Evolutionary conservation across 1,284 basidiomycete species (phyloP).

Genomic region (Trichosporon ovoides): DNA sequence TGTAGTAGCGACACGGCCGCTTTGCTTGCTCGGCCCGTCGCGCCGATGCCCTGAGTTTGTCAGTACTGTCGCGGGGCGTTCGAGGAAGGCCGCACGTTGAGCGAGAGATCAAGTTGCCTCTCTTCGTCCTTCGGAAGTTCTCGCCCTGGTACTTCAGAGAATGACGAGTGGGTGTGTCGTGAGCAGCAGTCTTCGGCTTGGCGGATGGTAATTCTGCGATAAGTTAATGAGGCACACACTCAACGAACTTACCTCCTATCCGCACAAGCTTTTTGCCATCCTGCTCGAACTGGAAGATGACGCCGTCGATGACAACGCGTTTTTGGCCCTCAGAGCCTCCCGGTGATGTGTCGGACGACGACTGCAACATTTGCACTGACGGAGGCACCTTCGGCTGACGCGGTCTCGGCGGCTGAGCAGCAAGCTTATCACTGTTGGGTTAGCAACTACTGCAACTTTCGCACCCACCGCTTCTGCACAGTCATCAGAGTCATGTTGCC

Average conservation of each 20-base stretch:
- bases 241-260: slow-evolving; percentile 35
- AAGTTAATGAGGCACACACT: not conserved
- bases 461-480: slow-evolving; percentile 42
- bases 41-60: slow-evolving; percentile 11
- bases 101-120: slow-evolving; percentile 48
- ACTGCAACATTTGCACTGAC: slow-evolving; percentile 32
- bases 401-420: slow-evolving; percentile 16
- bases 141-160: slow-evolving; percentile 45
- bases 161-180: slow-evolving; percentile 25
- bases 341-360: slow-evolving; percentile 22
- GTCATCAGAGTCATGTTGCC: slow-evolving; percentile 50
- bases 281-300: slow-evolving; percentile 52
- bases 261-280: slow-evolving; percentile 51
- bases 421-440: slow-evolving; percentile 22
- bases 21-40: slow-evolving; percentile 47
- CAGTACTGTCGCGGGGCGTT: not conserved
- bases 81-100: slow-evolving; percentile 11
- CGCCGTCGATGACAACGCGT: slow-evolving; percentile 52
- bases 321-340: slow-evolving; percentile 23
- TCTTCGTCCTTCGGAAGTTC: slow-evolving; percentile 46
- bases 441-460: not conserved
- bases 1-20: slow-evolving; percentile 83
- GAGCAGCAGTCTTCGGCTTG: not conserved
- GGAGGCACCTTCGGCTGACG: slow-evolving; percentile 24
- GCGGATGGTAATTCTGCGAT: slow-evolving; percentile 12